Percentiles rank a stretch among this genome's conserved stretches.
phyloP scores from a whole-genome alignment of 1,284 basidiomycete species.

The Fistulina hepatica region DNA sequence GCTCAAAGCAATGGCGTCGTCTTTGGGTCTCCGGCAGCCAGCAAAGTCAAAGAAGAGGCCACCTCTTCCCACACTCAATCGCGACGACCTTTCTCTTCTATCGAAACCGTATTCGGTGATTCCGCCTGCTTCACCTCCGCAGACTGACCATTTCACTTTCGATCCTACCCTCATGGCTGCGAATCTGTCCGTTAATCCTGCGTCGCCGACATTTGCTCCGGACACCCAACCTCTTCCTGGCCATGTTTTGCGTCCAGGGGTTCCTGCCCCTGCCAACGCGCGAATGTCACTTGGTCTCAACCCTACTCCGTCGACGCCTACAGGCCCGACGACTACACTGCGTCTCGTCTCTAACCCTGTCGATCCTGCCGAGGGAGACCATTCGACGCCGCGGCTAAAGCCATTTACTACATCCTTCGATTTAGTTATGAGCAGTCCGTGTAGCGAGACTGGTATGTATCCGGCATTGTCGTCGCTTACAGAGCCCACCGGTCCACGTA shows the following conservation, averaged over 20 bases:
- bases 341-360: constrained; percentile 40
- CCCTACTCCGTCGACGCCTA: constrained; percentile 26
- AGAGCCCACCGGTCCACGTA: too few relatives aligned
- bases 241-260: constrained; percentile 40
- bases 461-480: constrained; percentile 47
- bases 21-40: constrained; percentile 49
- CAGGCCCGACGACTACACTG: constrained; percentile 45
- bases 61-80: constrained; percentile 17
- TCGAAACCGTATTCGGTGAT: constrained; percentile 44
- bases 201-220: constrained; percentile 7
- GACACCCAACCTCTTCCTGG: constrained; percentile 43
- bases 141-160: constrained; percentile 42
- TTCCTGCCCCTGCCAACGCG: constrained; percentile 44
- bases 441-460: constrained; percentile 30
- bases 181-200: constrained; percentile 16
- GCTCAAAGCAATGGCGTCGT: constrained; percentile 56
- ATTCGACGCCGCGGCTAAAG: constrained; percentile 46
- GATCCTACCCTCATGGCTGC: constrained; percentile 20
- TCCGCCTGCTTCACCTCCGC: constrained; percentile 29
- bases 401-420: constrained; percentile 58
- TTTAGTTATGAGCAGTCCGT: constrained; percentile 49
- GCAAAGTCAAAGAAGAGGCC: constrained; percentile 18
- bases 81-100: constrained; percentile 34
- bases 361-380: constrained; percentile 9
- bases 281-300: constrained; percentile 41